These are phyloP conservation scores for Coemansia sp. DNA, from an alignment of 192 early-diverging fungal species.

Conservation along the genomic window DNA sequence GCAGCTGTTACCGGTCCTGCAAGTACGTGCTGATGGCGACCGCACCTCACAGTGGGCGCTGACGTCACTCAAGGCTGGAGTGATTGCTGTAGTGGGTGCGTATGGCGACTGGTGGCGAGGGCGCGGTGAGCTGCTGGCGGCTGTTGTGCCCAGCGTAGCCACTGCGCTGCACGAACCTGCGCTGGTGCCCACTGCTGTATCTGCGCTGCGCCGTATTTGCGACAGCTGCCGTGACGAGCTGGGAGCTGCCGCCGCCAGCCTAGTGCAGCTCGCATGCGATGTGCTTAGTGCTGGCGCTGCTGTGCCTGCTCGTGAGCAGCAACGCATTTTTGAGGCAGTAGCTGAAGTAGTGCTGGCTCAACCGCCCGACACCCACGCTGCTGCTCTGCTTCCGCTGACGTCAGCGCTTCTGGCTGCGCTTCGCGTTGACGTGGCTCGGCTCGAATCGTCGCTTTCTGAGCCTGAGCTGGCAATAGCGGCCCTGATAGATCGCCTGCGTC, in stretches of 20 bases:
- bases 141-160: slow-evolving; percentile 64
- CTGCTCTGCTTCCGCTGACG: slow-evolving; percentile 24
- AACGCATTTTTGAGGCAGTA: slow-evolving; percentile 49
- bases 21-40: slow-evolving; percentile 27
- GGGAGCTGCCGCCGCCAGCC: slow-evolving; percentile 57
- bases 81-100: slow-evolving; percentile 55
- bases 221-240: slow-evolving; percentile 69
- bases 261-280: slow-evolving; percentile 62
- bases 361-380: slow-evolving; percentile 18
- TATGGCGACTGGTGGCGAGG: slow-evolving; percentile 68
- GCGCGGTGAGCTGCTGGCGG: slow-evolving; percentile 60
- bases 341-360: slow-evolving; percentile 41
- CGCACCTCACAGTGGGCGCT: slow-evolving; percentile 31
- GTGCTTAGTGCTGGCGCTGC: slow-evolving; percentile 40
- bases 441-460: slow-evolving; percentile 13
- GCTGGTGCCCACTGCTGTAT: slow-evolving; percentile 62
- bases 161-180: slow-evolving; percentile 59
- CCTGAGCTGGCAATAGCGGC: neutral
- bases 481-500: slow-evolving; percentile 22
- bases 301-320: slow-evolving; percentile 48
- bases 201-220: slow-evolving; percentile 66
- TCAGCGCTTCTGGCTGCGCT: slow-evolving; percentile 16
- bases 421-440: slow-evolving; percentile 5
- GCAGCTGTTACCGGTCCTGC: slow-evolving; percentile 46
- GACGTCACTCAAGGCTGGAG: slow-evolving; percentile 16